phyloP scores from a whole-genome alignment of 2,329 filamentous ascomycete species.

The Aspergillus unguis region DNA sequence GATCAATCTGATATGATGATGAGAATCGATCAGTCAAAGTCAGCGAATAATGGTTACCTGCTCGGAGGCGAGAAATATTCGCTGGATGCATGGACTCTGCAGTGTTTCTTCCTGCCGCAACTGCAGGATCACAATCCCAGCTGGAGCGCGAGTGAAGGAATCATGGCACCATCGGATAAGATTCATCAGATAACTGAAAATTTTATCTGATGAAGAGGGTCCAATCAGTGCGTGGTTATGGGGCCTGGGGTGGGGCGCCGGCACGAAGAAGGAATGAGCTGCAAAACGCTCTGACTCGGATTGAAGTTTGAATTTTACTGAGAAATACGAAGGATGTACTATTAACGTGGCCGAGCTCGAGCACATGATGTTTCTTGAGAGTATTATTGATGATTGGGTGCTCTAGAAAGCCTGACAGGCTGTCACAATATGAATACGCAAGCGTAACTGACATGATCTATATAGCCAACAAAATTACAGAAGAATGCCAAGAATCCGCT shows the following conservation, averaged over 20 bases:
- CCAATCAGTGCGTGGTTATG: neutral
- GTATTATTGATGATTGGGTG: too few relatives aligned
- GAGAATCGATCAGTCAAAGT: too few relatives aligned
- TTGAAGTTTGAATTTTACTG: too few relatives aligned
- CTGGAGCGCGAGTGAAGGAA: neutral
- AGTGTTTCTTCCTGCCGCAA: neutral
- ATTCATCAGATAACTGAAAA: conserved; percentile 11
- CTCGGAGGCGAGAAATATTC: too few relatives aligned
- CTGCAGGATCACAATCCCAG: neutral
- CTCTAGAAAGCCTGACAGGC: neutral
- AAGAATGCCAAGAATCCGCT: conserved; percentile 5
- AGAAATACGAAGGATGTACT: too few relatives aligned
- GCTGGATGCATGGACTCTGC: too few relatives aligned
- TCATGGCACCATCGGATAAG: conserved; percentile 25
- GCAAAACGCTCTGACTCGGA: neutral
- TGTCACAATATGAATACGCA: neutral
- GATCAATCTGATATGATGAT: conserved; percentile 8
- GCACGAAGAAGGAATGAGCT: conserved; percentile 2
- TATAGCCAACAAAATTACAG: conserved; percentile 7
- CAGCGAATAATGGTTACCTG: too few relatives aligned
- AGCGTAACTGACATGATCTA: neutral
- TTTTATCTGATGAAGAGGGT: conserved; percentile 24
- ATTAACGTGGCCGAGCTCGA: too few relatives aligned
- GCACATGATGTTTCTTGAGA: too few relatives aligned
- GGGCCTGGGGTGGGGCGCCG: conserved; percentile 1